Conservation (phyloP, 2,329 filamentous ascomycete species). For the Davidsoniella virescens region DNA sequence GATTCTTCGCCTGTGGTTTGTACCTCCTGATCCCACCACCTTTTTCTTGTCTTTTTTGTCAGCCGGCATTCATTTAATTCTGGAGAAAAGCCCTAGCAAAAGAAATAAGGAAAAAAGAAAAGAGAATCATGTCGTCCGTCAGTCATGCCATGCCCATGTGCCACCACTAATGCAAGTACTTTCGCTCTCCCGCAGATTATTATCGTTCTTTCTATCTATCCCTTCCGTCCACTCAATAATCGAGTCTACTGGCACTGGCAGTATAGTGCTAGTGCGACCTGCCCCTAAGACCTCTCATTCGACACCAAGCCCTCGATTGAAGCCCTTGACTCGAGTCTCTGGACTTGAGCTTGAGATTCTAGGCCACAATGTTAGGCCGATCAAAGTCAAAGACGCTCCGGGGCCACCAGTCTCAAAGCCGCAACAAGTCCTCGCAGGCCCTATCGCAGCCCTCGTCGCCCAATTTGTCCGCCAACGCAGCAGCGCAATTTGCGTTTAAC, state of each 20-base stretch:
- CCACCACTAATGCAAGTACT: too few relatives aligned
- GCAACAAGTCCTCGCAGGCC: constrained; percentile 17
- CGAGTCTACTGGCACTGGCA: too few relatives aligned
- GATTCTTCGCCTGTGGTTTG: not conserved
- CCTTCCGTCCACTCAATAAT: not conserved
- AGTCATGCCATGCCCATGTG: too few relatives aligned
- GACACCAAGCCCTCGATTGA: too few relatives aligned
- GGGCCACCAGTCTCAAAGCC: constrained; percentile 8
- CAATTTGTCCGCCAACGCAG: constrained; percentile 56
- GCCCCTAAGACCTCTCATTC: too few relatives aligned
- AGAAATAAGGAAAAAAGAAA: too few relatives aligned
- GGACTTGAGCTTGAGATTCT: not conserved
- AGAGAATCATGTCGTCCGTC: not conserved
- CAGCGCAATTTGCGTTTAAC: constrained; percentile 68
- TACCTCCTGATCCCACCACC: too few relatives aligned
- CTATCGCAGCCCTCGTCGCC: constrained; percentile 16
- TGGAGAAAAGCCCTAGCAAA: too few relatives aligned
- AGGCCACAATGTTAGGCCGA: constrained; percentile 32
- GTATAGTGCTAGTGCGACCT: too few relatives aligned
- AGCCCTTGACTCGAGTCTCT: too few relatives aligned
- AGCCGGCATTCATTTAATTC: too few relatives aligned
- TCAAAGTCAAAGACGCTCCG: constrained; percentile 30
- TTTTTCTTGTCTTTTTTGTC: not conserved
- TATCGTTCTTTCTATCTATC: not conserved
- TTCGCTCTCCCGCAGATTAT: not conserved